Conservation (phyloP, 2,329 filamentous ascomycete genomes). For the Thermomyces lanuginosus region DNA sequence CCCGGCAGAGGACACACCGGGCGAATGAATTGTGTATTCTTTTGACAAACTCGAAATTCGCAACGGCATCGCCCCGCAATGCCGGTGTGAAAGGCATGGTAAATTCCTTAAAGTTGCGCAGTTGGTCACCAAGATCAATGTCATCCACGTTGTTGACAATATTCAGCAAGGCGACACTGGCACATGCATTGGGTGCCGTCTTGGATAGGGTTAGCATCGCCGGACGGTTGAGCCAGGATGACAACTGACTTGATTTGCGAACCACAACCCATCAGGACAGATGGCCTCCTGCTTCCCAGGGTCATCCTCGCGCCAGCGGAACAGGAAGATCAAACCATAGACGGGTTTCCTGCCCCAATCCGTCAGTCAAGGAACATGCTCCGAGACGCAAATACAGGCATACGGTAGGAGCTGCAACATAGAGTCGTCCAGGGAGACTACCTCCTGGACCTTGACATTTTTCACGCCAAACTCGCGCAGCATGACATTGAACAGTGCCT, state of each 20-base stretch:
- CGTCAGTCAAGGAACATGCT: slow-evolving; percentile 1
- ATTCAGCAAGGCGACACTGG: slow-evolving; percentile 81
- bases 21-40: slow-evolving; percentile 79
- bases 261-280: slow-evolving; percentile 62
- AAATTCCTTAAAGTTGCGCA: slow-evolving; percentile 55
- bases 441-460: slow-evolving; percentile 57
- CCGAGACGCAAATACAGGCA: slow-evolving; percentile 13
- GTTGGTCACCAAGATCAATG: slow-evolving; percentile 51
- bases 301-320: slow-evolving; percentile 50
- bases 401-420: slow-evolving; percentile 48
- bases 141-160: slow-evolving; percentile 70
- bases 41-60: slow-evolving; percentile 59
- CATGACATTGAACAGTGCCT: slow-evolving; percentile 78
- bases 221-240: not conserved
- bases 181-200: slow-evolving; percentile 73
- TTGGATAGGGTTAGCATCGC: slow-evolving; percentile 19
- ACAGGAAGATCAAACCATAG: slow-evolving; percentile 79
- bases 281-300: slow-evolving; percentile 34
- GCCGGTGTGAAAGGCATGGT: slow-evolving; percentile 54
- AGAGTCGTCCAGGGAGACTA: slow-evolving; percentile 55
- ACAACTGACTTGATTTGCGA: slow-evolving; percentile 63
- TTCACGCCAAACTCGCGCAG: slow-evolving; percentile 61
- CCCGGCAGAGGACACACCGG: slow-evolving; percentile 29
- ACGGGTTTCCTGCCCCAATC: slow-evolving; percentile 44
- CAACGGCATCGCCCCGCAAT: slow-evolving; percentile 59